phyloP scores from a whole-genome alignment of 1,284 basidiomycete species.

The Naganishia sp. region DNA sequence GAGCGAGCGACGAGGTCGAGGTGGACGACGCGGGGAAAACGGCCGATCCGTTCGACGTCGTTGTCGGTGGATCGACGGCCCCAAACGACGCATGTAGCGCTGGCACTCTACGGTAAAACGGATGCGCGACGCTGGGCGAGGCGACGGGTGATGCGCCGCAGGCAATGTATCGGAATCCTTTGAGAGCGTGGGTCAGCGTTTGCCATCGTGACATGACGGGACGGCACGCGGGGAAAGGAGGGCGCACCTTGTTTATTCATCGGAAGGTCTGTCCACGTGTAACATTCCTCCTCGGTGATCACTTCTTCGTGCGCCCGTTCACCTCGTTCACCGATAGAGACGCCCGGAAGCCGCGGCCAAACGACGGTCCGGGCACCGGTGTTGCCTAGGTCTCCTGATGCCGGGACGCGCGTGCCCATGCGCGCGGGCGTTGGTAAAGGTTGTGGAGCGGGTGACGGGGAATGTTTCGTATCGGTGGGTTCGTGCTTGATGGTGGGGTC shows the following conservation, averaged over 20 bases:
- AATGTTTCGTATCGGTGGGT: background rate
- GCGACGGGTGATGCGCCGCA: conserved; percentile 44
- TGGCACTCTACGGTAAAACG: conserved; percentile 51
- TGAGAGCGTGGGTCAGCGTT: too few relatives aligned
- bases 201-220: too few relatives aligned
- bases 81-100: conserved; percentile 13
- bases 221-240: too few relatives aligned
- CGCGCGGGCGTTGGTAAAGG: background rate
- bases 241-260: conserved; percentile 51
- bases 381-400: conserved; percentile 7
- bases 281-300: conserved; percentile 50
- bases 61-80: background rate
- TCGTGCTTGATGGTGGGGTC: background rate
- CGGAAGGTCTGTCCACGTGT: conserved; percentile 49
- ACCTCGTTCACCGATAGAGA: conserved; percentile 25
- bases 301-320: conserved; percentile 36
- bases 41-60: too few relatives aligned
- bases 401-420: conserved; percentile 16
- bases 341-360: background rate
- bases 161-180: conserved; percentile 54
- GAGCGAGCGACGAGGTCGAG: background rate
- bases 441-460: background rate
- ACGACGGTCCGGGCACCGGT: background rate
- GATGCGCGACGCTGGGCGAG: conserved; percentile 42
- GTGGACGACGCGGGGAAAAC: background rate